These are phyloP conservation scores for Tricholomella constricta DNA, from an alignment of 768 basidiomycete species.

Conservation along the genomic window DNA sequence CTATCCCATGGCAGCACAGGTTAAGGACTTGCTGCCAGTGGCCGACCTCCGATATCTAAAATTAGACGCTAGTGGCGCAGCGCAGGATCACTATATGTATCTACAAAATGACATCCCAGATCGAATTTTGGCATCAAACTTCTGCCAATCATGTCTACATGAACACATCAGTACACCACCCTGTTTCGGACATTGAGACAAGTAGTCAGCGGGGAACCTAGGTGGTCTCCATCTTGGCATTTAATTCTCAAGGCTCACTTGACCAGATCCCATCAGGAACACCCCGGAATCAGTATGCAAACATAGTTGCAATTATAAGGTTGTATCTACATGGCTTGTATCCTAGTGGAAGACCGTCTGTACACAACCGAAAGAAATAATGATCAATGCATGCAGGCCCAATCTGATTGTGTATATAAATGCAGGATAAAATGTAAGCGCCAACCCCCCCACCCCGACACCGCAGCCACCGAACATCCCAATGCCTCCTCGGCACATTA, in stretches of 20 bases:
- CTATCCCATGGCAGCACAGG: too few species aligned
- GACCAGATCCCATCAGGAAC: too few species aligned
- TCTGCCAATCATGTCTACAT: background rate
- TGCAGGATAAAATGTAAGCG: slow-evolving; percentile 15
- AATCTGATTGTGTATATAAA: slow-evolving; percentile 14
- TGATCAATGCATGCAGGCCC: slow-evolving; percentile 8
- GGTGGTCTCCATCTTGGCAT: too few species aligned
- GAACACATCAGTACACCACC: too few species aligned
- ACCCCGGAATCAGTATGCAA: too few species aligned
- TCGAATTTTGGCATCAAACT: background rate
- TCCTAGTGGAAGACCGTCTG: background rate
- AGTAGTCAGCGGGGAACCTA: too few species aligned
- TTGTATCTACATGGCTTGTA: too few species aligned
- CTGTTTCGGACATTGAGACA: too few species aligned
- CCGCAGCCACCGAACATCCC: background rate
- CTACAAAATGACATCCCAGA: background rate
- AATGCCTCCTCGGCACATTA: background rate
- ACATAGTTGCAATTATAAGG: too few species aligned
- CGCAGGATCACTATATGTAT: background rate
- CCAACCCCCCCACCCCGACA: background rate
- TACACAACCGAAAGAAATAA: background rate
- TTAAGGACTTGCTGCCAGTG: too few species aligned
- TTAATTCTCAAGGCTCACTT: too few species aligned
- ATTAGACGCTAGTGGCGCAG: background rate
- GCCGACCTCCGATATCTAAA: too few species aligned